Evolutionary conservation across 805 yeast genomes (phyloP), one percentile per base, ranked within the genome.

Genomic region (Limtongia smithiae): DNA sequence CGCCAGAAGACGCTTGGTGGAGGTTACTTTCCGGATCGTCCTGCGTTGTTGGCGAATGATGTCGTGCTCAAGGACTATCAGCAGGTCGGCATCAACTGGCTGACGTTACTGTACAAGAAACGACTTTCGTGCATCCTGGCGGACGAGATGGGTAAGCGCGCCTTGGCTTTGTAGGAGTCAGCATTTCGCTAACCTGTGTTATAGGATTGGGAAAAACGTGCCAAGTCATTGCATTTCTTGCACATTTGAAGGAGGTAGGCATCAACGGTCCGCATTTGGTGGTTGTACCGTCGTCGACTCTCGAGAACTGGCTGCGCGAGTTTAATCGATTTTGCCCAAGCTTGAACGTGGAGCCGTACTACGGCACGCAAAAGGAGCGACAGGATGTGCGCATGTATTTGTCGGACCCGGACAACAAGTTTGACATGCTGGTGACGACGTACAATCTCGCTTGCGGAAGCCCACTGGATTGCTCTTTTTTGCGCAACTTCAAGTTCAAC

Each of bases 261-360:
- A 71, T 72, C 41, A 64, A 66, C 1, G 94, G 95, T 0, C 96
- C 96, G 1, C 97, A 93, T 72, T 71, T 93, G 51, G 85, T 93
- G 30, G 93, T 93, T 30, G 97, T 94, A 24, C 99, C 99, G 0
- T 81, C 97, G 0, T 91, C 97, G 0, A 93, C 99, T 0, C 73
- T 93, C 50, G 99, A 93, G 65, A 93, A 93, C 68, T 93, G 99
- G 99, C 73, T 93, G 55, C 77, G 99, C 65, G 99, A 93, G 65
- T 89, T 93, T 66, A 76, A 80, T 51, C 83, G 88, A 63, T 93
- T 93, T 66, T 83, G 95, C 54, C 98, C 98, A 0, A 32, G 62
- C 5, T 64, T 93, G 41, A 75, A 74, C 20, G 94, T 91, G 14
- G 90, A 88, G 66, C 97, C 97, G 0, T 93, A 93, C 65, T 93